phyloP scores from a whole-genome alignment of 2,329 filamentous ascomycete species.

The Sclerotinia sclerotiorum region DNA sequence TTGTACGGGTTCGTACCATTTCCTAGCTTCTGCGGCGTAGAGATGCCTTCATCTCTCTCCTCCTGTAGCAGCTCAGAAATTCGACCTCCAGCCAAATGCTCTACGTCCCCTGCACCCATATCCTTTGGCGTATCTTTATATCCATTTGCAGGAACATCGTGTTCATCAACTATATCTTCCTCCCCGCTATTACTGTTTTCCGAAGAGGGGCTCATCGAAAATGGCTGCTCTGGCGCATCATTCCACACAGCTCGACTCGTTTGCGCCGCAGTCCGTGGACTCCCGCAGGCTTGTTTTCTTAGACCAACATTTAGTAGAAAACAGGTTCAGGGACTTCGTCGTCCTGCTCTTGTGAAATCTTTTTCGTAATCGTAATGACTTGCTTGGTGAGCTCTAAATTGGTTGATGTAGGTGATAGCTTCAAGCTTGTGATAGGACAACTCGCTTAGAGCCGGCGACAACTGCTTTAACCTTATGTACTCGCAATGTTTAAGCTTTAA shows the following conservation, averaged over 20 bases:
- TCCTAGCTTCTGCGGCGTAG: slow-evolving; percentile 36
- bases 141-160: slow-evolving; percentile 45
- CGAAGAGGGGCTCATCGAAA: slow-evolving; percentile 69
- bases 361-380: not conserved
- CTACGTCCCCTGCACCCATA: slow-evolving; percentile 28
- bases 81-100: slow-evolving; percentile 41
- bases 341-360: not conserved
- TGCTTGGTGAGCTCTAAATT: not conserved
- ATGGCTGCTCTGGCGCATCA: slow-evolving; percentile 38
- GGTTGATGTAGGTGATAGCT: slow-evolving; percentile 14
- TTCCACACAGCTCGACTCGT: slow-evolving; percentile 33
- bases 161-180: slow-evolving; percentile 54
- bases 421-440: slow-evolving; percentile 17
- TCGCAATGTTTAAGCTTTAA: slow-evolving; percentile 12
- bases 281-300: slow-evolving; percentile 28
- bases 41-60: slow-evolving; percentile 32
- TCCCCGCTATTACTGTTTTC: slow-evolving; percentile 61
- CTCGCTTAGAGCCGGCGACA: slow-evolving; percentile 24
- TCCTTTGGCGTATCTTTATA: slow-evolving; percentile 9
- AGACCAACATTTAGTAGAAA: slow-evolving; percentile 29
- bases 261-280: slow-evolving; percentile 37
- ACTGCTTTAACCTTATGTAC: slow-evolving; percentile 1
- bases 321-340: not conserved
- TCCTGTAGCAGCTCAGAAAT: slow-evolving; percentile 37
- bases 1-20: slow-evolving; percentile 42